Percentiles rank a stretch among this genome's conserved stretches.
phyloP scores from a whole-genome alignment of 1,284 basidiomycete species.

The Ustilago cynodontis region DNA sequence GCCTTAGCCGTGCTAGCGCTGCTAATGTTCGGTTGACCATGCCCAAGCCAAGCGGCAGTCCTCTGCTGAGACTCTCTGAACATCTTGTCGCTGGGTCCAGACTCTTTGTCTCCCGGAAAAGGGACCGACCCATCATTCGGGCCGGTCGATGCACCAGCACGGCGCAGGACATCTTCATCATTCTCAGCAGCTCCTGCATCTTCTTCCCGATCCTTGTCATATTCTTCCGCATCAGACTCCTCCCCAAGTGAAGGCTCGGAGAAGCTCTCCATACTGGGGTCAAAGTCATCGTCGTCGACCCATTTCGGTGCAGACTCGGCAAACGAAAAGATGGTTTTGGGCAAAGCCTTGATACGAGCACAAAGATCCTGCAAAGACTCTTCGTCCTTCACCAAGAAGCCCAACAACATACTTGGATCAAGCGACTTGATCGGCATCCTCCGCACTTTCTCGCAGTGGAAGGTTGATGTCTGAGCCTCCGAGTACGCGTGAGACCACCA shows the following conservation, averaged over 20 bases:
- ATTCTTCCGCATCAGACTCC: slow-evolving; percentile 26
- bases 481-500: slow-evolving; percentile 79
- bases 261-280: slow-evolving; percentile 75
- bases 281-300: slow-evolving; percentile 82
- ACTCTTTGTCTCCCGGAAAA: background rate
- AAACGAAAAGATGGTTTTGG: slow-evolving; percentile 68
- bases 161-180: background rate
- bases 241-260: slow-evolving; percentile 51
- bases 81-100: slow-evolving; percentile 11
- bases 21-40: slow-evolving; percentile 5
- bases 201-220: background rate
- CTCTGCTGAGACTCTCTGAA: slow-evolving; percentile 32
- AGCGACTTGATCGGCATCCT: slow-evolving; percentile 92
- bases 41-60: slow-evolving; percentile 43
- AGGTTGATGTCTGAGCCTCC: slow-evolving; percentile 81
- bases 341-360: slow-evolving; percentile 71
- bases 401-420: slow-evolving; percentile 96
- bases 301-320: slow-evolving; percentile 84
- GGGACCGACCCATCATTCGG: background rate
- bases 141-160: background rate
- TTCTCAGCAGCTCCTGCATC: background rate
- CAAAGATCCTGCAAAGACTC: slow-evolving; percentile 86
- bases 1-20: slow-evolving; percentile 1
- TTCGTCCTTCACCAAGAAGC: slow-evolving; percentile 86
- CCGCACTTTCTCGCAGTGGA: slow-evolving; percentile 91